Conservation (phyloP, 108 stramenopile genomes). For the Epithemia pelagica region DNA sequence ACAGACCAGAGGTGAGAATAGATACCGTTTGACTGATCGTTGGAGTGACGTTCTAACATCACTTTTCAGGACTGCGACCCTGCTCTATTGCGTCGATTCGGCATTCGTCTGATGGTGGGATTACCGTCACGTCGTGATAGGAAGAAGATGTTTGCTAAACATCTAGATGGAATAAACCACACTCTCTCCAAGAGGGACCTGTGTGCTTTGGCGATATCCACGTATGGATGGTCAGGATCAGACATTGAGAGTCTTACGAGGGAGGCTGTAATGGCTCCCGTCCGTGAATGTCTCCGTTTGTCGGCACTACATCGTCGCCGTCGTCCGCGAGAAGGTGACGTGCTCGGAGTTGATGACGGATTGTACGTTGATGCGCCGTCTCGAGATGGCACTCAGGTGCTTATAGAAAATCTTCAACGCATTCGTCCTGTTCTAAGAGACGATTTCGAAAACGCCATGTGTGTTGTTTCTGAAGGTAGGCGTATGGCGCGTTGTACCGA, state of each 20-base stretch:
- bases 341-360: background rate
- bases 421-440: constrained; percentile 47
- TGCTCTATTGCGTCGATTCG: constrained; percentile 75
- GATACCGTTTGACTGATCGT: too few relatives aligned
- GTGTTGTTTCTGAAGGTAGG: constrained; percentile 7
- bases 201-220: constrained; percentile 33
- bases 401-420: constrained; percentile 46
- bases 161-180: constrained; percentile 49
- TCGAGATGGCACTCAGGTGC: background rate
- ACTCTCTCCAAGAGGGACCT: constrained; percentile 38
- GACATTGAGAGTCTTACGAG: constrained; percentile 71
- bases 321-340: constrained; percentile 9
- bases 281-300: constrained; percentile 65
- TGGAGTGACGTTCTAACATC: too few relatives aligned
- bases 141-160: constrained; percentile 47
- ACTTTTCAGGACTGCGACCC: constrained; percentile 85
- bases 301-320: constrained; percentile 34
- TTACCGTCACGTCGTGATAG: constrained; percentile 52
- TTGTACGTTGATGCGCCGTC: constrained; percentile 6
- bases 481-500: constrained; percentile 1
- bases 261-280: constrained; percentile 82
- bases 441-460: constrained; percentile 63
- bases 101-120: constrained; percentile 61
- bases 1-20: constrained; percentile 75
- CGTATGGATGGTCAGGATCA: constrained; percentile 82